A percentile compares a stretch with the other conserved stretches of the same genome.
Evolutionary conservation across 768 basidiomycete species (phyloP).

Genomic region (Tylopilus felleus): DNA sequence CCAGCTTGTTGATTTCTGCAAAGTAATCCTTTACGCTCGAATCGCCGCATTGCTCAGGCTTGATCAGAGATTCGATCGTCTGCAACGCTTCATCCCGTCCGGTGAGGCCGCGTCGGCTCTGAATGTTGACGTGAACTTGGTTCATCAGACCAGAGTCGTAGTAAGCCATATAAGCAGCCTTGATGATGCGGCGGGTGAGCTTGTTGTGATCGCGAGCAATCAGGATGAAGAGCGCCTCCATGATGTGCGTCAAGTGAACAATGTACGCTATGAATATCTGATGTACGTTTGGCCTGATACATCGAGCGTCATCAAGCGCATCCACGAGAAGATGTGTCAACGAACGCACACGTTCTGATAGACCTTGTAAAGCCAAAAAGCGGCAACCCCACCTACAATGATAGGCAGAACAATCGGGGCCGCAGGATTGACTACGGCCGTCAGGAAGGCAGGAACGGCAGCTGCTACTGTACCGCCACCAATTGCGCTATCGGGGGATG

Average conservation of each 20-base stretch:
- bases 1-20: background rate
- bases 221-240: background rate
- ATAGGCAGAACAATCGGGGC: too few species aligned
- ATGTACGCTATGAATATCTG: background rate
- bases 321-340: too few species aligned
- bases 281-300: background rate
- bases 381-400: background rate
- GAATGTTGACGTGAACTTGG: background rate
- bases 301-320: background rate
- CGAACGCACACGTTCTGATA: background rate
- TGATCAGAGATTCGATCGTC: background rate
- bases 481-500: background rate
- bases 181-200: background rate
- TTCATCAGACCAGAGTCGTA: background rate
- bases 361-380: background rate
- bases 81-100: background rate
- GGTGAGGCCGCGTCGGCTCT: background rate
- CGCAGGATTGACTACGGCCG: too few species aligned
- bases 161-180: background rate
- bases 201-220: background rate
- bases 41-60: background rate
- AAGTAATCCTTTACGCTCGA: background rate
- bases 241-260: background rate
- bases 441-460: background rate
- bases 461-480: background rate